Evolutionary conservation across 768 basidiomycete species (phyloP).

Genomic region (Calocybe gangraenosa): DNA sequence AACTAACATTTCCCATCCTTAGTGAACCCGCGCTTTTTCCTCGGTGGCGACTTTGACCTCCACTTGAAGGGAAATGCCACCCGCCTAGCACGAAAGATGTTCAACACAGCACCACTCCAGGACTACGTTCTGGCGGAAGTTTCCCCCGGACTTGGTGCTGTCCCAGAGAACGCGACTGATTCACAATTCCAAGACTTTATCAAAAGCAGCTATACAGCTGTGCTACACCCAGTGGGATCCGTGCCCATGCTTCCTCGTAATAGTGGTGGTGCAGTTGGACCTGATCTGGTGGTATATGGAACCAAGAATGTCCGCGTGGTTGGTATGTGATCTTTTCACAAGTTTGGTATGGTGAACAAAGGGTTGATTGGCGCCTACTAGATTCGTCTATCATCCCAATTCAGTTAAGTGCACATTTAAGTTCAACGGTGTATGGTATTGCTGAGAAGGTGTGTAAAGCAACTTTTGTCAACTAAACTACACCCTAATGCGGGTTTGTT

Average conservation of each 20-base stretch:
- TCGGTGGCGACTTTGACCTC: conserved; percentile 4
- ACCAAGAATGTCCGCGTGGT: conserved; percentile 13
- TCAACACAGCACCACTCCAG: conserved; percentile 7
- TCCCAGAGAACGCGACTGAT: conserved; percentile 9
- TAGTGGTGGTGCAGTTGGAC: conserved; percentile 12
- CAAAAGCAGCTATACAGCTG: background rate
- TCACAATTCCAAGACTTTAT: conserved; percentile 6
- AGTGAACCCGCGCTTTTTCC: conserved; percentile 12
- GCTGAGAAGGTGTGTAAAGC: conserved; percentile 10
- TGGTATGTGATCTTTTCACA: conserved; percentile 2
- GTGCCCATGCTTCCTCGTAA: conserved; percentile 14
- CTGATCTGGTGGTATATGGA: conserved; percentile 13
- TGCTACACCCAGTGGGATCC: conserved; percentile 11
- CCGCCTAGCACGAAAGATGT: conserved; percentile 5
- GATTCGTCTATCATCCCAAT: conserved; percentile 14
- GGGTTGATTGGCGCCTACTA: background rate
- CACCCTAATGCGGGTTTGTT: background rate
- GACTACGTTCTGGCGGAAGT: conserved; percentile 3
- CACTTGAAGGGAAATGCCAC: conserved; percentile 12
- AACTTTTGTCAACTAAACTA: background rate
- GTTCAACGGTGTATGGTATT: conserved; percentile 11
- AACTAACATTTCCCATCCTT: background rate
- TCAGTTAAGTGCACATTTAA: conserved; percentile 13
- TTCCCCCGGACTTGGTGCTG: conserved; percentile 1
- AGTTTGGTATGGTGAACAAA: background rate